Evolutionary conservation across 768 basidiomycete genomes (phyloP), one percentile per base, ranked within the genome.

Genomic region (Daedaleopsis sinensis): DNA sequence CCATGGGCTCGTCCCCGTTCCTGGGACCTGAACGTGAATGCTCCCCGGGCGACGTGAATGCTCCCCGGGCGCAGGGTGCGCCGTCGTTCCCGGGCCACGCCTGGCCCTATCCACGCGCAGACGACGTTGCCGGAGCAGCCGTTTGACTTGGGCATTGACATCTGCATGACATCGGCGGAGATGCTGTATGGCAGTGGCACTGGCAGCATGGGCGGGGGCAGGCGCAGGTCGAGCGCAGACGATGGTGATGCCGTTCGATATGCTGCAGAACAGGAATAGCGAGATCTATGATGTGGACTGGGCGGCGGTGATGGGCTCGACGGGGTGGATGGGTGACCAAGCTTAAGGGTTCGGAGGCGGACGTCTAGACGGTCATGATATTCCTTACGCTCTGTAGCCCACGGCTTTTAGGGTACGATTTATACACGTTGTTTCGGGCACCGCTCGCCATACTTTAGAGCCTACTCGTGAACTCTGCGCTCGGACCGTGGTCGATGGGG

Each of bases 261-360:
- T 70, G 52, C 62, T 70, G 50, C 69, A 66, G 36, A 57, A 65
- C 18, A 63, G n/a, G n/a, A n/a, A n/a, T n/a, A n/a, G 51, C 37
- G 58, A 65, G 27, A 52, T 35, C 48, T 60, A 60, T 19, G 69
- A 65, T 24, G 38, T 70, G 23, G 65, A 70, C 24, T 70, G 69
- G 69, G 64, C 62, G 21, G 35, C 49, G 53, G 50, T 58, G 16
- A 53, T 53, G 52, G 52, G 52, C 13, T 15, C 37, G 18, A 13
- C 52, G 11, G 52, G 52, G 9, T 53, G 52, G 52, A 23, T 13
- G 18, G 50, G 32, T 10, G 47, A 27, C 10, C 13, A 21, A n/a
- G n/a, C n/a, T n/a, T n/a, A n/a, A n/a, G 21, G 19, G 23, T 4
- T 6, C 23, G 23, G 47, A 13, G 47, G 10, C 24, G 47, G 47